Conservation (phyloP, 345 rosid genomes). For the Cardamine occulta region DNA sequence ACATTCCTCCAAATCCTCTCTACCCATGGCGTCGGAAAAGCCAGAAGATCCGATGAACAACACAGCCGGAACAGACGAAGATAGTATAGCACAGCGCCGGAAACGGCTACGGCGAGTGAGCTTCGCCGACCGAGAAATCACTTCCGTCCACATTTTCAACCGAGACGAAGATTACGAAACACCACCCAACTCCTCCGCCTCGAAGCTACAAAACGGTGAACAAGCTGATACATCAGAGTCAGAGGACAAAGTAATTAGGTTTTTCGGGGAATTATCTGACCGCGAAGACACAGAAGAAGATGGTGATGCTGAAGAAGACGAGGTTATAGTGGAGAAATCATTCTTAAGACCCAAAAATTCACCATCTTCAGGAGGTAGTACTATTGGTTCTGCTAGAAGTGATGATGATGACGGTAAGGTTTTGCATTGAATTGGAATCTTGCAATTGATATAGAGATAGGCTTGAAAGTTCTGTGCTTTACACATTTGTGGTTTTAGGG, state of each 20-base stretch:
- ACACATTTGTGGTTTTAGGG: not conserved
- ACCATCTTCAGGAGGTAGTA: constrained; percentile 87
- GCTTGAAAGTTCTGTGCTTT: constrained; percentile 1
- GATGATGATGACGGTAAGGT: constrained; percentile 59
- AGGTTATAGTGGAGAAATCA: constrained; percentile 43
- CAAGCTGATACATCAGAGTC: constrained; percentile 36
- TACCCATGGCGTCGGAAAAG: constrained; percentile 53
- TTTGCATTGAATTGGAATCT: constrained; percentile 16
- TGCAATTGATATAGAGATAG: constrained; percentile 10
- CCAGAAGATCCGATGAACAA: constrained; percentile 54
- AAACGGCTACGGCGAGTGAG: constrained; percentile 92
- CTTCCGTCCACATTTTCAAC: constrained; percentile 86
- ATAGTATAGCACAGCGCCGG: constrained; percentile 60
- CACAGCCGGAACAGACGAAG: constrained; percentile 70
- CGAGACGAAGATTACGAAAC: constrained; percentile 92
- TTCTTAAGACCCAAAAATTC: constrained; percentile 65
- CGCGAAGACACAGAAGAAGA: constrained; percentile 58
- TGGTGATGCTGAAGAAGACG: constrained; percentile 45
- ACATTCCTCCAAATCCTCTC: constrained; percentile 30
- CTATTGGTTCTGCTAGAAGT: constrained; percentile 69
- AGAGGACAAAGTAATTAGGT: constrained; percentile 48
- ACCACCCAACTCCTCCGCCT: constrained; percentile 52
- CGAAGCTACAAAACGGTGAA: constrained; percentile 37
- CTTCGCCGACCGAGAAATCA: constrained; percentile 92
- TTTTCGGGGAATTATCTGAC: constrained; percentile 66